phyloP scores from a whole-genome alignment of 208 protist species.

The Wallacemonas sp. region DNA sequence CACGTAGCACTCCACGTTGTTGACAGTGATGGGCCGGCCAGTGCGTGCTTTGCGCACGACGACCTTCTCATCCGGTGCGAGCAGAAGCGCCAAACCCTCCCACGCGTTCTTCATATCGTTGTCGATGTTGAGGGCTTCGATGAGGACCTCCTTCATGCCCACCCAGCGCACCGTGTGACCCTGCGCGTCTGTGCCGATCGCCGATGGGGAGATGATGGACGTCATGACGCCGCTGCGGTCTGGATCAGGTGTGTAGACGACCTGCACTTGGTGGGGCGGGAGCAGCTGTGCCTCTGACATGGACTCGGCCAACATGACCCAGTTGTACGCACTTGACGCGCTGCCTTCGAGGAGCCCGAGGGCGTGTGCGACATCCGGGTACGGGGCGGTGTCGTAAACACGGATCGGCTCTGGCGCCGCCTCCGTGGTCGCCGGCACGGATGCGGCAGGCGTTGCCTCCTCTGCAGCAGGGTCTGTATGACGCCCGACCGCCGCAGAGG shows the following conservation, averaged over 20 bases:
- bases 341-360: slow-evolving; percentile 6
- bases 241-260: slow-evolving; percentile 20
- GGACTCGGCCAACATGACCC: slow-evolving; percentile 23
- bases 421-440: too few relatives aligned
- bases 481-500: too few relatives aligned
- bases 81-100: slow-evolving; percentile 26
- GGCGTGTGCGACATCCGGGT: slow-evolving; percentile 14
- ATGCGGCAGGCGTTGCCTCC: too few relatives aligned
- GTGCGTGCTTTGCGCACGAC: slow-evolving; percentile 20
- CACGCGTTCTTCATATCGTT: slow-evolving; percentile 25
- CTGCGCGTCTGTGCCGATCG: background rate
- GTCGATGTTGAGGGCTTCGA: slow-evolving; percentile 20
- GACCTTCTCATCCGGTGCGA: slow-evolving; percentile 20
- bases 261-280: slow-evolving; percentile 12
- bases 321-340: slow-evolving; percentile 20
- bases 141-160: slow-evolving; percentile 18
- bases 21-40: slow-evolving; percentile 24
- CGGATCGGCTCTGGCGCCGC: slow-evolving; percentile 2
- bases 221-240: background rate
- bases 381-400: slow-evolving; percentile 4
- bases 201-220: background rate
- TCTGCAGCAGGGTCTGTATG: too few relatives aligned
- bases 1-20: slow-evolving; percentile 26
- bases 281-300: slow-evolving; percentile 26
- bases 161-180: slow-evolving; percentile 7